Evolutionary conservation across 306 rosid species (phyloP).

Genomic region (Hippophae gyantsensis): DNA sequence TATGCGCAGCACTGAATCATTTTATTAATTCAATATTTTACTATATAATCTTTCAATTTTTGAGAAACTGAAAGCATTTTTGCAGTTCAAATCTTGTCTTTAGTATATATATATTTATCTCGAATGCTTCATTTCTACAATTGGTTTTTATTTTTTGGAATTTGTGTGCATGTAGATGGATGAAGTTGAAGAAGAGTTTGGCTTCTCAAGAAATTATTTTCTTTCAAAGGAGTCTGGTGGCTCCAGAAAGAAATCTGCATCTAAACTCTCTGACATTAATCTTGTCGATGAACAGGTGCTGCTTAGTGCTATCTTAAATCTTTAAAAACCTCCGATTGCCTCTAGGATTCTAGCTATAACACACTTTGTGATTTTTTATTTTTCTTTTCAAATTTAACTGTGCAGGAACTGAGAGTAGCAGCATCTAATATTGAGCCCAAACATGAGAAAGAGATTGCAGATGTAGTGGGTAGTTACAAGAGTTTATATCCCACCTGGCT

Average conservation of each 20-base stretch:
- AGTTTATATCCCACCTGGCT: constrained; percentile 51
- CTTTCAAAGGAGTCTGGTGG: constrained; percentile 67
- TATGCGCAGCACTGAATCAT: no score
- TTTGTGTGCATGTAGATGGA: not conserved
- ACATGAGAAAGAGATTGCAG: constrained; percentile 50
- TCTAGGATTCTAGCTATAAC: not conserved
- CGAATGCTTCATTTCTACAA: no score
- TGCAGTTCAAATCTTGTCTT: no score
- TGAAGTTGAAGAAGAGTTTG: constrained; percentile 58
- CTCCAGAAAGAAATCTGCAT: constrained; percentile 56
- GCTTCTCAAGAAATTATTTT: constrained; percentile 78
- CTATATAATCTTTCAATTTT: no score
- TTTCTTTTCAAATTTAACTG: not conserved
- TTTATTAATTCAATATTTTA: no score
- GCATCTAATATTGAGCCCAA: constrained; percentile 52
- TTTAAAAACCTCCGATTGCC: not conserved
- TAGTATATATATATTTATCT: no score
- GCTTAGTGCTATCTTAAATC: not conserved
- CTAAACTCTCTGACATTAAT: constrained; percentile 54
- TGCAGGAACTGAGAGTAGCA: constrained; percentile 66
- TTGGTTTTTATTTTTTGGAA: no score
- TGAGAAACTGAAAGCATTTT: no score
- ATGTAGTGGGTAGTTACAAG: constrained; percentile 43
- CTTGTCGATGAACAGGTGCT: constrained; percentile 72
- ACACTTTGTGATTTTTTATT: not conserved